Conservation (phyloP, 495 filamentous ascomycete genomes). For the Cercophora scortea region DNA sequence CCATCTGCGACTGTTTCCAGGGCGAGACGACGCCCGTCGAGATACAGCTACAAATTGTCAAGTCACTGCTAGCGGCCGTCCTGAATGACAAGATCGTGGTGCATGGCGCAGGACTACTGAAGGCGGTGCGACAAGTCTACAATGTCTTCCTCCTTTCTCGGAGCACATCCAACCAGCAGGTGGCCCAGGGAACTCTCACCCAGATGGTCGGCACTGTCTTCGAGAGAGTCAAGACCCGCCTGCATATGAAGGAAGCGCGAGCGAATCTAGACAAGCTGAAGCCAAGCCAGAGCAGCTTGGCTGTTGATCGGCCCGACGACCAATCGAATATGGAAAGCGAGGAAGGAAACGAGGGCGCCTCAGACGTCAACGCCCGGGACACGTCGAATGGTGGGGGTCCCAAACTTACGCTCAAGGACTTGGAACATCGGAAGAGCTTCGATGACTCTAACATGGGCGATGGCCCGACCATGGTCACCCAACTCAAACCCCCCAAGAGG, state of each 20-base stretch:
- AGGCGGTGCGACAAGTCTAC: slow-evolving; percentile 97
- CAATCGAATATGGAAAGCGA: slow-evolving; percentile 27
- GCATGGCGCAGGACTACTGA: slow-evolving; percentile 90
- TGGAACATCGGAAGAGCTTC: slow-evolving; percentile 88
- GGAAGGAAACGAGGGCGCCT: slow-evolving; percentile 40
- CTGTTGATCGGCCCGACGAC: slow-evolving; percentile 34
- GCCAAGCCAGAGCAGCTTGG: slow-evolving; percentile 36
- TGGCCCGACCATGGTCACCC: slow-evolving; percentile 88
- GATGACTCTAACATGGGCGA: slow-evolving; percentile 88
- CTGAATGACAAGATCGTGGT: slow-evolving; percentile 98
- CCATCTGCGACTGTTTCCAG: slow-evolving; percentile 98
- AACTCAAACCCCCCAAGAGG: slow-evolving; percentile 52
- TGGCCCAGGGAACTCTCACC: slow-evolving; percentile 91
- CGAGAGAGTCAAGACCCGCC: slow-evolving; percentile 79
- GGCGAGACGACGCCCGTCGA: slow-evolving; percentile 85
- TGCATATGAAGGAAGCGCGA: slow-evolving; percentile 76
- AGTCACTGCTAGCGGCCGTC: slow-evolving; percentile 89
- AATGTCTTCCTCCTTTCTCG: slow-evolving; percentile 96
- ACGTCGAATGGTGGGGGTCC: slow-evolving; percentile 45
- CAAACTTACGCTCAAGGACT: slow-evolving; percentile 90
- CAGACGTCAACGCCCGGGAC: slow-evolving; percentile 45
- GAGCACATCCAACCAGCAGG: slow-evolving; percentile 85
- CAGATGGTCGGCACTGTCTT: slow-evolving; percentile 99
- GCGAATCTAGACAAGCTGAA: slow-evolving; percentile 43
- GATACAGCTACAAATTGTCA: slow-evolving; percentile 95